Base-by-base conservation (phyloP, 2,329 filamentous ascomycete genomes). In the Colletotrichum sp. region DNA sequence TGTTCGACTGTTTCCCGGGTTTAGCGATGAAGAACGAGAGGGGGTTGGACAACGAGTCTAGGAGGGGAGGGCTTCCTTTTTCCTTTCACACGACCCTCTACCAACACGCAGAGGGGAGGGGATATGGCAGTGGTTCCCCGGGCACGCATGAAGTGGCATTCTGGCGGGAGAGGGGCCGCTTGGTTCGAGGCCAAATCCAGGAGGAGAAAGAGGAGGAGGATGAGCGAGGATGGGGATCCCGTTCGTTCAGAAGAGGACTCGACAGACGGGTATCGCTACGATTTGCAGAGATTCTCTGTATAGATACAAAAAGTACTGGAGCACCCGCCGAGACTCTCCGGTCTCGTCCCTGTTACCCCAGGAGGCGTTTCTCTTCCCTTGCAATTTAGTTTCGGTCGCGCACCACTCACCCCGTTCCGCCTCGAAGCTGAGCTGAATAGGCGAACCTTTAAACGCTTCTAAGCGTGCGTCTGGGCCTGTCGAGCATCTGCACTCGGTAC, bases 1-100 rank as follows among this genome's bases (percentile, higher is more conserved):
- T 78, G 77, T 72, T 76, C 69, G 70, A 64, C 65, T 60, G 73
- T 64, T 77, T 79, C 74, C 79, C 78, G 77, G 78, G 80, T 76
- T 80, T 80, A 79, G 80, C 80, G 80, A 80, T 77, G 57, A 63
- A 59, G 32, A 70, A 72, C 61, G 32, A 57, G 69, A 39, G 72
- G 28, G 65, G 30, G 26, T 59, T 43, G 61, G 30, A n/a, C 61
- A 39, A 14, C 13, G 61, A 21, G 32, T n/a, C 61, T 64, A n/a
- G 34, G 36, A 13, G 32, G 32, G 34, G n/a, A 68, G 36, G 30
- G 59, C 18, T 28, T 30, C 21, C n/a, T 43, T 43, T 43, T 18
- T 10, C 6, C 16, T 43, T 18, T 18, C 36, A 26, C 24, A 60
- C 34, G 18, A 55, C 30, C 16, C 7, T 6, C 36, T 36, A 39